Evolutionary conservation across 2,329 filamentous ascomycete genomes (phyloP).

Genomic region (Claviceps maximensis): DNA sequence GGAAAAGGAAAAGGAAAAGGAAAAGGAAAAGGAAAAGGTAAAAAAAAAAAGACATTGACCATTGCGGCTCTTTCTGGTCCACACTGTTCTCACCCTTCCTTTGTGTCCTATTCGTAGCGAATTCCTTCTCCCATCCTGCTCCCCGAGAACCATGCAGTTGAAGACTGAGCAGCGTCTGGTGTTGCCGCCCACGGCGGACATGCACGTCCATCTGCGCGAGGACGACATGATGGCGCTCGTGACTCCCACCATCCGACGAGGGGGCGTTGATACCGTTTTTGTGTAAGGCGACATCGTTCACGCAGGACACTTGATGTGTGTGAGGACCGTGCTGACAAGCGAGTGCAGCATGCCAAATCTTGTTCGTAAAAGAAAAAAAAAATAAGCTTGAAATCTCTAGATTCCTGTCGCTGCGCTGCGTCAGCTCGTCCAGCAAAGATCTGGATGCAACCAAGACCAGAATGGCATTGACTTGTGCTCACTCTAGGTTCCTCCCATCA

Average conservation of each 20-base stretch:
- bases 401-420: neutral
- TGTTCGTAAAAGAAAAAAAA: conserved; percentile 22
- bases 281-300: conserved; percentile 18
- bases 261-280: conserved; percentile 52
- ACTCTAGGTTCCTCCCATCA: conserved; percentile 36
- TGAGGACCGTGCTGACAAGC: neutral
- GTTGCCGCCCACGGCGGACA: conserved; percentile 52
- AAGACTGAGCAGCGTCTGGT: conserved; percentile 17
- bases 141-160: conserved; percentile 1
- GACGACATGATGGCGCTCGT: conserved; percentile 49
- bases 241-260: conserved; percentile 36
- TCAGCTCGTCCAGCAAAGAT: neutral
- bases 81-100: no score
- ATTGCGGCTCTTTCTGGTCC: neutral
- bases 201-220: conserved; percentile 60
- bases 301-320: neutral
- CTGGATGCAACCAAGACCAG: neutral
- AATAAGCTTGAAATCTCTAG: neutral
- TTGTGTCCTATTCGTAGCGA: no score
- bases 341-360: conserved; percentile 43
- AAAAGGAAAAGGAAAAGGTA: neutral
- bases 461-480: neutral
- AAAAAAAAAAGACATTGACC: no score
- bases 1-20: neutral
- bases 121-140: no score